phyloP scores from a whole-genome alignment of 2,329 filamentous ascomycete species.

The Diaporthe aspalathi region DNA sequence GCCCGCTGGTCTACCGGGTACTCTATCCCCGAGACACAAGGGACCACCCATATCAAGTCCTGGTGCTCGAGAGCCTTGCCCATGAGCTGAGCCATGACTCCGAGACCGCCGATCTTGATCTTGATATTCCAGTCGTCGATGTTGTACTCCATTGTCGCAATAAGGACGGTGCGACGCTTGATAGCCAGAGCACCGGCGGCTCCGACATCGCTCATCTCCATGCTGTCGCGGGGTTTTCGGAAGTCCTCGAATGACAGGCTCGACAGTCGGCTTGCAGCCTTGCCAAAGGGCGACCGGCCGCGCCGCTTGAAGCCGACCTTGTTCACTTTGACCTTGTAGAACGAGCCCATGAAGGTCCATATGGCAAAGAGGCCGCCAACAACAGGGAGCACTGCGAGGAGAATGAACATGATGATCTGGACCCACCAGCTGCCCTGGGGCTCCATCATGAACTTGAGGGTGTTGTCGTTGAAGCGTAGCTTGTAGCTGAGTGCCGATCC shows the following conservation, averaged over 20 bases:
- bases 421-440: slow-evolving; percentile 64
- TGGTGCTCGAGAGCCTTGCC: slow-evolving; percentile 73
- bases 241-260: slow-evolving; percentile 48
- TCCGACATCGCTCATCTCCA: slow-evolving; percentile 41
- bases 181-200: slow-evolving; percentile 29
- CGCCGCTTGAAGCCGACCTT: slow-evolving; percentile 47
- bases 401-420: slow-evolving; percentile 65
- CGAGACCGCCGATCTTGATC: slow-evolving; percentile 77
- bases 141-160: slow-evolving; percentile 79
- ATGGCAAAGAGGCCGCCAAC: slow-evolving; percentile 61
- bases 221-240: slow-evolving; percentile 43
- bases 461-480: slow-evolving; percentile 66
- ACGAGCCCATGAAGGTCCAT: slow-evolving; percentile 69
- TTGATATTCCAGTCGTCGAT: slow-evolving; percentile 78
- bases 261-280: slow-evolving; percentile 46
- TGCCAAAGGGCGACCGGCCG: slow-evolving; percentile 45
- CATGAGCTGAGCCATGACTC: slow-evolving; percentile 79
- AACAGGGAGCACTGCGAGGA: slow-evolving; percentile 66
- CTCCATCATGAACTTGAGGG: slow-evolving; percentile 60
- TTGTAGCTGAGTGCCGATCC: slow-evolving; percentile 66
- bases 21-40: slow-evolving; percentile 72
- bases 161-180: slow-evolving; percentile 67
- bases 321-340: slow-evolving; percentile 65
- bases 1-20: slow-evolving; percentile 70
- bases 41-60: slow-evolving; percentile 73